Base-by-base conservation (phyloP, 257 asterid species). In the Thymus quinquecostatus region DNA sequence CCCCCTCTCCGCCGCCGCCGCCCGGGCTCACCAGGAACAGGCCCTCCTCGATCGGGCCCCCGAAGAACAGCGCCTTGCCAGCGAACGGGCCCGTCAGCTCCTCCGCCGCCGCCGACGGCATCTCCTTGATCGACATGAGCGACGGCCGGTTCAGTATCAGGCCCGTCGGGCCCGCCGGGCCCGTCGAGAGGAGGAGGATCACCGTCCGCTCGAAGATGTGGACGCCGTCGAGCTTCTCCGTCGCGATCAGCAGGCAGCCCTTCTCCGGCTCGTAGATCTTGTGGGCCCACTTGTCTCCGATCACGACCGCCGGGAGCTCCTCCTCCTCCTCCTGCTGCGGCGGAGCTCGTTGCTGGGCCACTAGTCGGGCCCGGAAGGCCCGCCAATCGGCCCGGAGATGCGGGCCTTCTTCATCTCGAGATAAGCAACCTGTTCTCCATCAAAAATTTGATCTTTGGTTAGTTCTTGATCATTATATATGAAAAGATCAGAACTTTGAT, bases 41-140 rank as follows among this genome's bases (percentile, higher is more conserved):
- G 38, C 90, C 96, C 40, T 85, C 96, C 75, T 87, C 97, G 68
- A 89, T 28, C 3, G 98, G 98, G 44, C 98, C 98, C 5, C 98
- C 98, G 50, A 89, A 93, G 85, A 82, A 88, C 80, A 93, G 61
- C 0, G 96, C 91, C 79, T 86, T 65, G 10, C 87, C 93, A 0
- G 91, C 79, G 51, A 93, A 93, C 0, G 86, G 72, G 1, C 85
- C 95, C 0, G 86, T 62, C 1, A 68, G 72, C 55, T 86, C 96
- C 55, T 86, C 96, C 76, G 87, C 30, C 0, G 74, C 74, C 3
- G 92, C 74, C 0, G 97, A 81, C 44, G 76, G 82, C 90, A 84
- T 87, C 56, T 91, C 97, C 79, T 89, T 91, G 53, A 93, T 91
- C 60, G 98, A 93, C 97, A 93, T 91, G 3, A 91, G 88, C 0